A percentile compares a stretch with the other conserved stretches of the same genome.
Conservation (phyloP, 371 early-diverging fungal genomes). For the Aphelidium insulamus region DNA sequence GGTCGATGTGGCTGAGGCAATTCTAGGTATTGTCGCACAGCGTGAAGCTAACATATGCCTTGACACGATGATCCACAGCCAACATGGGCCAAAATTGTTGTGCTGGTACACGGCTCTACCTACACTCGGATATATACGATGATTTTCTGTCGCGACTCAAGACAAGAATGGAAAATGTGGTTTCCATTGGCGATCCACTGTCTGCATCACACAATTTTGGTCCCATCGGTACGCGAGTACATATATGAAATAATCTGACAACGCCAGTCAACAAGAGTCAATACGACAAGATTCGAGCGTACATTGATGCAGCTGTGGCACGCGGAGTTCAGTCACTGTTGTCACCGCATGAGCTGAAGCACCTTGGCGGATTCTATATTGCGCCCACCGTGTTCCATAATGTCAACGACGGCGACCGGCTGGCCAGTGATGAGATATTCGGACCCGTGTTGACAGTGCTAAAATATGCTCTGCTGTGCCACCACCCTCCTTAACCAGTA, state of each 20-base stretch:
- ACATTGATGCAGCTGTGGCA: constrained; percentile 20
- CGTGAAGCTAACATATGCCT: neutral
- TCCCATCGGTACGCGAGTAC: no score
- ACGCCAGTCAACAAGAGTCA: constrained; percentile 41
- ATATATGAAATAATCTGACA: neutral
- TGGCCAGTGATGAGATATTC: constrained; percentile 73
- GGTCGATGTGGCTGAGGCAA: constrained; percentile 36
- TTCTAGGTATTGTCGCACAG: constrained; percentile 11
- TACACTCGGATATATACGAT: constrained; percentile 54
- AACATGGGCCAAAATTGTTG: constrained; percentile 77
- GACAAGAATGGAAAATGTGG: constrained; percentile 19
- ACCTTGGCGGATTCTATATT: constrained; percentile 55
- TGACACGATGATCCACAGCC: constrained; percentile 9
- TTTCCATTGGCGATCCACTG: constrained; percentile 31
- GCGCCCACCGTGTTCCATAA: constrained; percentile 53
- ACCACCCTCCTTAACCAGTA: constrained; percentile 30
- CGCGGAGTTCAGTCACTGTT: no score
- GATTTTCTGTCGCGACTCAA: constrained; percentile 38
- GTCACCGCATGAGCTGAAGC: no score
- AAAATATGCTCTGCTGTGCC: constrained; percentile 29
- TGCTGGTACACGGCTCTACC: constrained; percentile 59
- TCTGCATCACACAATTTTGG: constrained; percentile 34
- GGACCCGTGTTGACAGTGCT: constrained; percentile 68
- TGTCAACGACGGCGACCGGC: constrained; percentile 30
- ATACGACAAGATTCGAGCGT: constrained; percentile 40